Base-by-base conservation (phyloP, 2,329 filamentous ascomycete genomes). In the Penicillium sp. region DNA sequence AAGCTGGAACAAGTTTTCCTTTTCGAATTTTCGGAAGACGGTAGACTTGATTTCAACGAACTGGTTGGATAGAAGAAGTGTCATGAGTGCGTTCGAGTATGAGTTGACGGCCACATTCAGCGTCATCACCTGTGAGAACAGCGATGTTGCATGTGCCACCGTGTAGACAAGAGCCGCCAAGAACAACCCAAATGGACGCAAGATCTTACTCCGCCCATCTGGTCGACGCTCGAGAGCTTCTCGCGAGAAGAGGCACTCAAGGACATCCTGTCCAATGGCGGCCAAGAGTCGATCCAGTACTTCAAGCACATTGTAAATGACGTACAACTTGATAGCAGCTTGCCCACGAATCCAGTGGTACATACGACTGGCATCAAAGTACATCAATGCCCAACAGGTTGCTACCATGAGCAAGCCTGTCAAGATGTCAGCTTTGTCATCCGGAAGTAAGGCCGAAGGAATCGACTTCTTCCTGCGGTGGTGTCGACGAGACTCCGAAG, bases 31-130 rank as follows among this genome's bases (percentile, higher is more conserved):
- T 80, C 99, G 98, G 82, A 99, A 99, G 0, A 99, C 96, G 0
- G 93, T 96, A 62, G 92, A 92, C 74, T 99, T 99, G 82, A 99
- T 97, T 79, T 99, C 95, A 46, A 99, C 95, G 71, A 99, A 99
- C 73, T 99, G 96, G 73, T 98, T 99, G 6, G 93, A 97, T 74
- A 99, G 87, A 1, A 99, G 83, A 0, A 99, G 85, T 0, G 95
- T 97, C 37, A 99, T 83, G 4, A 99, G 82, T 0, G 95, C 94
- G 72, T 99, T 99, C 0, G 93, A 97, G 77, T 99, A 99, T 0
- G 94, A 97, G 77, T 99, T 99, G 69, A 99, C 94, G 0, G 95
- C 95, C 3, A 99, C 96, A 65, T 99, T 99, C 57, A 99, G 85
- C 0, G 95, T 96, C 69, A 99, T 96, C 68, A 98, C 94, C 73